Conservation (phyloP, 257 asterid genomes). For the Nicotiana benthamiana region DNA sequence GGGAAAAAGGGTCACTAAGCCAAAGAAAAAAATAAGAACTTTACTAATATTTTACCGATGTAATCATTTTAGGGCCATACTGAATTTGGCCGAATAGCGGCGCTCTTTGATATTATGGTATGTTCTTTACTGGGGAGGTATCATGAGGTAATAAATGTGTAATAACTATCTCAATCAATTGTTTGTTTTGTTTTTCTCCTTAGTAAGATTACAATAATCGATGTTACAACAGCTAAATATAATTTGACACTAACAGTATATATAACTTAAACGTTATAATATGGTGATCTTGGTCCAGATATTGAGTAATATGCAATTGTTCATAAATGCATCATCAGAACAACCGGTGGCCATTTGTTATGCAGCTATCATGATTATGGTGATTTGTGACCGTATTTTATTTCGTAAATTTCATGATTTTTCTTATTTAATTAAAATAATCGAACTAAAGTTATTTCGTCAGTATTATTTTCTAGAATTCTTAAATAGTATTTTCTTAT, state of each 20-base stretch:
- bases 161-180: not conserved
- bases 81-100: too few relatives aligned
- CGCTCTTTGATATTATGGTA: not conserved
- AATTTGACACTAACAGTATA: too few relatives aligned
- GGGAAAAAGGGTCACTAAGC: too few relatives aligned
- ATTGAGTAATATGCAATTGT: not conserved
- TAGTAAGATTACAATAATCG: too few relatives aligned
- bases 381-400: not conserved
- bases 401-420: not conserved
- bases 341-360: not conserved
- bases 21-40: too few relatives aligned
- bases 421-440: not conserved
- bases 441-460: not conserved
- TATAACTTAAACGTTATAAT: too few relatives aligned
- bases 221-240: too few relatives aligned
- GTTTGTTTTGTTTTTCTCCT: not conserved
- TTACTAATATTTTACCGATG: too few relatives aligned
- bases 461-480: not conserved
- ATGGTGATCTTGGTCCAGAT: not conserved
- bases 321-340: not conserved
- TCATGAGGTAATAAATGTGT: not conserved
- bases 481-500: not conserved
- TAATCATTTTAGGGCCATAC: too few relatives aligned
- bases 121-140: not conserved
- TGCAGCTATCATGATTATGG: not conserved